Base-by-base conservation (phyloP, 768 basidiomycete species). In the Coprinopsis cinerea region DNA sequence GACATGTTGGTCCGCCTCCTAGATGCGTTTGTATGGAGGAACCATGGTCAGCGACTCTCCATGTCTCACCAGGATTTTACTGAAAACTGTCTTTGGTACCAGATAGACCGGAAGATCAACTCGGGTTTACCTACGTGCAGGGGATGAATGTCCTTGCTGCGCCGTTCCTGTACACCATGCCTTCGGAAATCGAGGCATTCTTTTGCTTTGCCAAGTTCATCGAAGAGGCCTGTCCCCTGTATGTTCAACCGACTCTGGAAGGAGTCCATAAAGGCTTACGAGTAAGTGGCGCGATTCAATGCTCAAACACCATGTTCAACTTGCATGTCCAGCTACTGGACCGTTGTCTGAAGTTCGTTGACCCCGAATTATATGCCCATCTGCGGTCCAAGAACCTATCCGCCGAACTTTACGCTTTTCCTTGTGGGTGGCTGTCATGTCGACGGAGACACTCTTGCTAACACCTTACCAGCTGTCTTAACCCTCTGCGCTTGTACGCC, bases 81-180 rank as follows among this genome's bases (percentile, higher is more conserved):
- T n/a, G n/a, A n/a, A n/a, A 15, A 46, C n/a, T 1, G 14, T 5
- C 27, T 17, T 24, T 34, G 17, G 47, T 23, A 20, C 7, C 56
- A 92, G 89, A 92, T 59, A 74, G 82, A 55, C 83, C 86, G 65
- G 87, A 90, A 59, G 73, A 72, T 0, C 83, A 82, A 50, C 76
- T 91, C 35, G 89, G 81, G 7, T 96, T 97, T 67, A 92, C 90
- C 25, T 99, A 98, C 59, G 94, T 99, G 7, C 95, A 99, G 68
- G 96, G 96, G 25, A 97, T 96, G 92, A 99, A 99, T 64, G 96
- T 98, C 42, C 82, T 99, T 28, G 92, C 94, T 18, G 96, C 96
- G 2, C 96, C 96, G 0, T 99, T 98, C 66, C 76, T 99, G 24
- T 99, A 96, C 62, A 92, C 89, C 10, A 89, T 98, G 82, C 94